Base-by-base conservation (phyloP, 257 asterid genomes). In the Cordia subcordata region DNA sequence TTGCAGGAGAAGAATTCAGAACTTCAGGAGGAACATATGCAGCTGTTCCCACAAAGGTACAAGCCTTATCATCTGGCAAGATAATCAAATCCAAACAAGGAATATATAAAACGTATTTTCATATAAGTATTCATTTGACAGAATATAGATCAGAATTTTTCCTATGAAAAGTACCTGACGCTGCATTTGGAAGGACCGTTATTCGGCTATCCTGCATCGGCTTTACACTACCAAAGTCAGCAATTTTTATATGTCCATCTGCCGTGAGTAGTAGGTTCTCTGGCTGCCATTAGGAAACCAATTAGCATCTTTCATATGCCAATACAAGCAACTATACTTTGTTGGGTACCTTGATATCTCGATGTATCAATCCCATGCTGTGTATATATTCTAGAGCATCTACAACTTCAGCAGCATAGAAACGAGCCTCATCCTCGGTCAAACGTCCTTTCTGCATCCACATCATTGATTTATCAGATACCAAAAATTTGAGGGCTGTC, bases 11-110 rank as follows among this genome's bases (percentile, higher is more conserved):
- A 56, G 99, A 93, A 77, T 93, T 93, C 71, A 93, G 65, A 60
- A 93, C 96, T 80, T 93, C 99, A 1, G 99, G 99, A 60, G 99
- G 99, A 45, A 89, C 97, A 76, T 93, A 93, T 57, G 99, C 99
- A 1, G 99, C 99, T 46, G 99, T 93, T 55, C 99, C 99, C 73
- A 93, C 99, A 70, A 93, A 93, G 63, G 99, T 93, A 67, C 97
- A 93, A 10, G 99, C 99, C 75, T 93, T 93, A 69, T 93, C 99
- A 76, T 89, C 99, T 93, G 83, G 66, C 37, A 37, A 17, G 58
- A 63, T 63, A 49, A 40, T 16, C n/a, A 18, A 49, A 52, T 18
- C 5, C 32, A 52, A 20, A 20, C 21, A 23, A 53, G n/a, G 13
- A 17, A n/a, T 9, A 5, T 49, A 18, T 5, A n/a, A n/a, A n/a